Base-by-base conservation (phyloP, 108 stramenopile species). In the Conticribra guillardii region DNA sequence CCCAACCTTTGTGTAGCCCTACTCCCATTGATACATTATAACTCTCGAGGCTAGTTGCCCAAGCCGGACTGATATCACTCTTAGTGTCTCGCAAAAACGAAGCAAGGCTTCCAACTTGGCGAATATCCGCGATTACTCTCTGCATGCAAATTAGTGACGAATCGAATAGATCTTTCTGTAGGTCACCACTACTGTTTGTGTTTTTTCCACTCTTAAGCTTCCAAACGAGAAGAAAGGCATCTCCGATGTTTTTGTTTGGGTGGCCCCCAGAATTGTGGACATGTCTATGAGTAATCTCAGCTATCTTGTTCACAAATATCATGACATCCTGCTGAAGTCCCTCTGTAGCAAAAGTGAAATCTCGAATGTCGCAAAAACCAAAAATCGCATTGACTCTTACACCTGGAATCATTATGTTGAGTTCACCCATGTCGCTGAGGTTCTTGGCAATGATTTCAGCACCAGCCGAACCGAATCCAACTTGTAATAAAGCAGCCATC, bases 161-260 rank as follows among this genome's bases (percentile, higher is more conserved):
- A 33, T 82, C 78, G 54, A 59, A 80, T 21, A 82, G n/a, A 23
- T 74, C 76, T 53, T 74, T 82, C 41, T 82, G 74, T 21, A 82
- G 57, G 58, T 82, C 76, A 22, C 81, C 76, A 37, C 81, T 68
- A 22, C 59, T 67, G 22, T 76, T 68, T 17, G 64, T 73, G 41
- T 62, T 79, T 27, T 79, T 76, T 30, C 67, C 72, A 16, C 64
- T 67, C 44, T 69, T 80, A 31, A 87, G 60, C 46, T 87, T 87
- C 90, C 90, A 92, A 17, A 88, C 82, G 18, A 89, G 54, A 27
- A 92, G 76, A 51, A 92, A 89, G 16, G 85, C 81, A 65, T 89
- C 85, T 14, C 90, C 90, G 45, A 92, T 84, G 61, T 89, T 92
- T 66, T 89, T 89, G 65, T 92, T 92, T 9, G 87, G 81, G 24